A percentile compares a stretch with the other conserved stretches of the same genome.
Evolutionary conservation across 495 filamentous ascomycete genomes (phyloP).

Genomic region (Cercophora scortea): DNA sequence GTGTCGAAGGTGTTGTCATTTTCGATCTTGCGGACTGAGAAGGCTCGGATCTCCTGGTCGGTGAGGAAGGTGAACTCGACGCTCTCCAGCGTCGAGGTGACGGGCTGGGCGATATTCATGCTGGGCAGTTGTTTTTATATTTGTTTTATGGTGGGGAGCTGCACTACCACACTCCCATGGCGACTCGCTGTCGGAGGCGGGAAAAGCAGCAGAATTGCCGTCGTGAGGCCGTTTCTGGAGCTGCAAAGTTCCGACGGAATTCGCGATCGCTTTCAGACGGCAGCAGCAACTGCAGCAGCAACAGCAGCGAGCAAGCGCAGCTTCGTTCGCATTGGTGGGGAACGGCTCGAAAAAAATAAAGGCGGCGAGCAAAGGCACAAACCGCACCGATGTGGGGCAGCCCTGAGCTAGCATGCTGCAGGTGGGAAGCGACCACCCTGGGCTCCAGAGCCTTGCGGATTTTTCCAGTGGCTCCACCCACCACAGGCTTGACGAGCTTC

Average conservation of each 20-base stretch:
- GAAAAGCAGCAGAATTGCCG: background rate
- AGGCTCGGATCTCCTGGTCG: constrained; percentile 70
- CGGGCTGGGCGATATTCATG: constrained; percentile 85
- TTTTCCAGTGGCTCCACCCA: constrained; percentile 2
- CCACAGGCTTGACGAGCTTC: background rate
- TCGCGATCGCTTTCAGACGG: constrained; percentile 2
- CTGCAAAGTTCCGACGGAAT: background rate
- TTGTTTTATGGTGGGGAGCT: background rate
- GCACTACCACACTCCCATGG: constrained; percentile 8
- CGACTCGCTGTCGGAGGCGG: background rate
- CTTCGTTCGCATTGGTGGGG: constrained; percentile 18
- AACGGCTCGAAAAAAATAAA: constrained; percentile 2
- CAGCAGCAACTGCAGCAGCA: background rate
- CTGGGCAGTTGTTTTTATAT: constrained; percentile 1
- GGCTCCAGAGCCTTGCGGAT: constrained; percentile 3
- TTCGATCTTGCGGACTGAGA: constrained; percentile 88
- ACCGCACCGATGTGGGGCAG: no score
- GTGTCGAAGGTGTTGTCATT: constrained; percentile 86
- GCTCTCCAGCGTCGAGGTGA: constrained; percentile 74
- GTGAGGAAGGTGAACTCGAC: constrained; percentile 84
- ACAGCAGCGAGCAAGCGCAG: no score
- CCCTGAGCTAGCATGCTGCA: no score
- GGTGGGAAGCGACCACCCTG: no score
- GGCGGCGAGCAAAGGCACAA: no score
- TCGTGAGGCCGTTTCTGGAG: background rate